phyloP scores from a whole-genome alignment of 1,284 basidiomycete species.

The Xerocomus nothofagi region DNA sequence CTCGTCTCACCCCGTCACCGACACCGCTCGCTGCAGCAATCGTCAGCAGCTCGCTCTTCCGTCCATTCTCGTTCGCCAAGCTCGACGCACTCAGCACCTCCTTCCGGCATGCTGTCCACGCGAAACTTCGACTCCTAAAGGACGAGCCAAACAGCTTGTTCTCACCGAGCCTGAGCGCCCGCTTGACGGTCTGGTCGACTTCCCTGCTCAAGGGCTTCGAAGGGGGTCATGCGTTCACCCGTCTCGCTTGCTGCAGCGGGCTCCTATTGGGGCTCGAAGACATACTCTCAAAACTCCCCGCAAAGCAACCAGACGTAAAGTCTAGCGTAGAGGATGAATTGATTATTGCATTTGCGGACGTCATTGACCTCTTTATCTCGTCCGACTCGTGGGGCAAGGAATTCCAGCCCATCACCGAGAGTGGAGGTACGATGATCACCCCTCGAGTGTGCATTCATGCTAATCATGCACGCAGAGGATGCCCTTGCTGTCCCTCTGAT shows the following conservation, averaged over 20 bases:
- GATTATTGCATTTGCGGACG: constrained; percentile 67
- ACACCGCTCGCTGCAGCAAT: constrained; percentile 67
- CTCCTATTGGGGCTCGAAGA: constrained; percentile 65
- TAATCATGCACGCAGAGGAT: constrained; percentile 27
- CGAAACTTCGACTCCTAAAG: constrained; percentile 46
- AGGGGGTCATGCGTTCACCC: constrained; percentile 59
- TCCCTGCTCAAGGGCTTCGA: constrained; percentile 61
- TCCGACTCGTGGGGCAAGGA: constrained; percentile 63
- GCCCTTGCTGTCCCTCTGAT: constrained; percentile 43
- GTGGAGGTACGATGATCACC: constrained; percentile 32
- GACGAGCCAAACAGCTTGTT: constrained; percentile 44
- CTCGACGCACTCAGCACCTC: constrained; percentile 55
- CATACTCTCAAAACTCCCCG: constrained; percentile 30
- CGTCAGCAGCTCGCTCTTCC: constrained; percentile 60
- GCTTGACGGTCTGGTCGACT: constrained; percentile 52
- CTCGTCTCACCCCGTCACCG: constrained; percentile 51
- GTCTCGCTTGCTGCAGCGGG: constrained; percentile 60
- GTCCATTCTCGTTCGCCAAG: constrained; percentile 47
- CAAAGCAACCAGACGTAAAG: constrained; percentile 30
- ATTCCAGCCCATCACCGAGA: constrained; percentile 51
- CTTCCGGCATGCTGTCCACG: constrained; percentile 62
- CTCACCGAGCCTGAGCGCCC: constrained; percentile 40
- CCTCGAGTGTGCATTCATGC: constrained; percentile 3
- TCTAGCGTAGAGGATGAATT: constrained; percentile 59
- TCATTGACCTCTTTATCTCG: constrained; percentile 56